Evolutionary conservation across 164 flowering plant species (phyloP).

Genomic region (Annona cherimola): DNA sequence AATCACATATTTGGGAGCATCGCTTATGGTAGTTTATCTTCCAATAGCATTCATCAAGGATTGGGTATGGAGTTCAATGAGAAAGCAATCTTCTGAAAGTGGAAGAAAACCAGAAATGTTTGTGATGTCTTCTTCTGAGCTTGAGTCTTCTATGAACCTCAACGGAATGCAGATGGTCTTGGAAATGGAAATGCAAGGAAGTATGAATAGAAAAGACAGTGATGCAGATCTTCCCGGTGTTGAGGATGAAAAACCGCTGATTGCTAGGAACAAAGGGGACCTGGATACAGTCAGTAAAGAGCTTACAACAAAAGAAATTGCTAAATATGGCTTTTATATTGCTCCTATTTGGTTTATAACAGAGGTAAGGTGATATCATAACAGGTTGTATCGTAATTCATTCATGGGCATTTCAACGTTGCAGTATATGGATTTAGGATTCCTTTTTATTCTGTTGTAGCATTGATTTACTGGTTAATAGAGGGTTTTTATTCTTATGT

Average conservation of each 20-base stretch:
- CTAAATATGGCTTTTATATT: conserved; percentile 67
- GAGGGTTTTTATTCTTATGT: too few relatives aligned
- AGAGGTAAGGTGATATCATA: conserved; percentile 46
- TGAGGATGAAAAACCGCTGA: conserved; percentile 56
- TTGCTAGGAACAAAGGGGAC: conserved; percentile 41
- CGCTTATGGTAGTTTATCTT: conserved; percentile 90
- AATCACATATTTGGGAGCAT: conserved; percentile 93
- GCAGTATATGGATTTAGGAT: too few relatives aligned
- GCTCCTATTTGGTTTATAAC: conserved; percentile 97
- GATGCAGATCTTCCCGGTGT: conserved; percentile 46
- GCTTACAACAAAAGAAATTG: conserved; percentile 59
- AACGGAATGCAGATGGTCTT: conserved; percentile 38
- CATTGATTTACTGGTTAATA: too few relatives aligned
- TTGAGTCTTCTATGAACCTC: conserved; percentile 47
- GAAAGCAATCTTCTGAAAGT: conserved; percentile 47
- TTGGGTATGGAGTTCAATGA: conserved; percentile 49
- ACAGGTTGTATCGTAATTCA: not conserved
- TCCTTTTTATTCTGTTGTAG: too few relatives aligned
- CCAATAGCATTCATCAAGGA: conserved; percentile 91
- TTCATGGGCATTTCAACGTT: not conserved
- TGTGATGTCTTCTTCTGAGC: conserved; percentile 29
- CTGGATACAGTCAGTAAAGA: conserved; percentile 26
- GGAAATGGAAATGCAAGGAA: conserved; percentile 58
- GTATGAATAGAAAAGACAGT: conserved; percentile 62
- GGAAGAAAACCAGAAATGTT: conserved; percentile 33